Evolutionary conservation across 371 early-diverging fungal genomes (phyloP).

Genomic region (Lichtheimia ramosa): DNA sequence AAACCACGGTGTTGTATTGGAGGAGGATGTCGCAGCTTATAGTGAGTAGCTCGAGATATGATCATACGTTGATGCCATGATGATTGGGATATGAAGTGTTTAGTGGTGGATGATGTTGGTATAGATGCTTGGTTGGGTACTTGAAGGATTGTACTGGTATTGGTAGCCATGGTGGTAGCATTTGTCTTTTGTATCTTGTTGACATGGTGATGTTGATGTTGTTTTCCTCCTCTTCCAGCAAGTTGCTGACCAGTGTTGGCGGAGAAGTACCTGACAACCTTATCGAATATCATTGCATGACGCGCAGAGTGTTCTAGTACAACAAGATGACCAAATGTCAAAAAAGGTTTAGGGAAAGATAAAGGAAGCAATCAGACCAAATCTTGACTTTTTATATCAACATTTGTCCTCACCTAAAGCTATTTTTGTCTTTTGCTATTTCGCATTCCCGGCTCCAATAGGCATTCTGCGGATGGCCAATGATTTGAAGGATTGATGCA

Average conservation of each 20-base stretch:
- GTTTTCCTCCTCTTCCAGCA: neutral
- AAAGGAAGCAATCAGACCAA: no score
- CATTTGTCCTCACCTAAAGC: no score
- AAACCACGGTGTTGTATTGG: neutral
- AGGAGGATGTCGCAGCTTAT: slow-evolving; percentile 2
- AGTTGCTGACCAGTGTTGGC: neutral
- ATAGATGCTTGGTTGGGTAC: neutral
- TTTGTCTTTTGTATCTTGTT: neutral
- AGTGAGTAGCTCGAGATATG: neutral
- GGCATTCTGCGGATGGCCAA: no score
- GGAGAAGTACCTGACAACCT: slow-evolving; percentile 1
- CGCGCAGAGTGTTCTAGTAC: no score
- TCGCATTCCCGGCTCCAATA: no score
- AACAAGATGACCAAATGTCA: no score
- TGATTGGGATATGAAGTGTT: neutral
- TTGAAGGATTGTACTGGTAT: no score
- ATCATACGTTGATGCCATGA: slow-evolving; percentile 1
- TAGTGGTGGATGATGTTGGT: slow-evolving; percentile 1
- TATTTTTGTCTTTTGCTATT: no score
- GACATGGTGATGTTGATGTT: neutral
- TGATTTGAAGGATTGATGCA: neutral
- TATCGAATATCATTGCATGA: neutral
- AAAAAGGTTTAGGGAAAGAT: no score
- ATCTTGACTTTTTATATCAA: no score
- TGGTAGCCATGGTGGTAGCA: neutral